Evolutionary conservation across 345 rosid genomes (phyloP).

Genomic region (Citrus unshiu): DNA sequence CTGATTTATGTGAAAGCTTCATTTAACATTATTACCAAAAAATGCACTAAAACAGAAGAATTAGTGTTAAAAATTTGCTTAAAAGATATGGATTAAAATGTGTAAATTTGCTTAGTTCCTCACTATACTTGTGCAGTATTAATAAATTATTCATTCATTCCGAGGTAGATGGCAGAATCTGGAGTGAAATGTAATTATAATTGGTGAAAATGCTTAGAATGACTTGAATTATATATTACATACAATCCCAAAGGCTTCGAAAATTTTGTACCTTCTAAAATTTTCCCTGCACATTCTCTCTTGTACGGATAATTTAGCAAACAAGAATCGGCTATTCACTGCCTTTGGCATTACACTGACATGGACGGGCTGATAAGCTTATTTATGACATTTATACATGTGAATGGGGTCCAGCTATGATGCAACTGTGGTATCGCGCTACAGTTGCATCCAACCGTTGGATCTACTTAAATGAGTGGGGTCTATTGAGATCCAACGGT

Average conservation of each 20-base stretch:
- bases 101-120: neutral
- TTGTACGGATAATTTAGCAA: neutral
- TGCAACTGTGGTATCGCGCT: accelerated
- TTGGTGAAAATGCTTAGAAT: neutral
- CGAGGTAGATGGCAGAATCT: neutral
- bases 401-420: no score
- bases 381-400: no score
- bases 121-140: neutral
- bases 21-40: neutral
- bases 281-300: neutral
- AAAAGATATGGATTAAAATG: neutral
- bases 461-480: no score
- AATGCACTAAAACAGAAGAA: neutral
- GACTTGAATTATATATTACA: no score
- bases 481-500: accelerated
- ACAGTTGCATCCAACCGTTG: no score
- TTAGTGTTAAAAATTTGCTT: neutral
- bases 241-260: no score
- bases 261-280: no score
- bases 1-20: neutral
- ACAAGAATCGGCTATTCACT: no score
- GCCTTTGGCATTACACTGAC: no score
- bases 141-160: neutral
- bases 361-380: no score
- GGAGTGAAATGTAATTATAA: neutral